These are phyloP conservation scores for Tolypocladium tundrense DNA, from an alignment of 2,329 filamentous ascomycete genomes.

Conservation along the genomic window DNA sequence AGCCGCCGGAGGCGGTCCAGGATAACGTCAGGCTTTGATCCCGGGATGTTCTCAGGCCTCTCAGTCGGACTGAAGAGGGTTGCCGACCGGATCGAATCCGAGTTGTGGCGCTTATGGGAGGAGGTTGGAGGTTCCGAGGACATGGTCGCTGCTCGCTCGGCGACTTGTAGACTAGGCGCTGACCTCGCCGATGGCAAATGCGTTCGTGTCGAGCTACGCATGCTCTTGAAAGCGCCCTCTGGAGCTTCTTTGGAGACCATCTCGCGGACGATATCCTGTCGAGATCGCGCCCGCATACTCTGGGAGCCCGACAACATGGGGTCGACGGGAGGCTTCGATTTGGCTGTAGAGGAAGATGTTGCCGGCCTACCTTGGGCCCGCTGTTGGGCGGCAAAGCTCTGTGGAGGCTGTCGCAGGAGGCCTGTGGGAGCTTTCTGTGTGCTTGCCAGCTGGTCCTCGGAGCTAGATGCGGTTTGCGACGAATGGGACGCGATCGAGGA, in stretches of 20 bases:
- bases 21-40: conserved; percentile 47
- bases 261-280: conserved; percentile 17
- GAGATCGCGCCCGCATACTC: conserved; percentile 16
- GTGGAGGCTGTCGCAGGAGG: conserved; percentile 43
- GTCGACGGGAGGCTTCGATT: conserved; percentile 14
- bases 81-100: conserved; percentile 24
- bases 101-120: conserved; percentile 16
- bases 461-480: conserved; percentile 7
- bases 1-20: conserved; percentile 44
- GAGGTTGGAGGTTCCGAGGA: conserved; percentile 11
- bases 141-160: conserved; percentile 19
- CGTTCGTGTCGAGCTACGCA: conserved; percentile 17
- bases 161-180: conserved; percentile 14
- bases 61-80: conserved; percentile 49
- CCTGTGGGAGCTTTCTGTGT: conserved; percentile 27
- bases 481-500: conserved; percentile 18
- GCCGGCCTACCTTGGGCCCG: conserved; percentile 43
- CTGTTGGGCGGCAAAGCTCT: conserved; percentile 59
- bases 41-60: conserved; percentile 35
- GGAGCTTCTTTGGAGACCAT: conserved; percentile 10
- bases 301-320: conserved; percentile 15
- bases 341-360: conserved; percentile 11
- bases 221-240: conserved; percentile 13
- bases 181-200: conserved; percentile 16
- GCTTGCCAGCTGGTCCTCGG: conserved; percentile 23